Evolutionary conservation across 805 yeast genomes (phyloP), one percentile per base, ranked within the genome.

Genomic region (Ogataea philodendri): DNA sequence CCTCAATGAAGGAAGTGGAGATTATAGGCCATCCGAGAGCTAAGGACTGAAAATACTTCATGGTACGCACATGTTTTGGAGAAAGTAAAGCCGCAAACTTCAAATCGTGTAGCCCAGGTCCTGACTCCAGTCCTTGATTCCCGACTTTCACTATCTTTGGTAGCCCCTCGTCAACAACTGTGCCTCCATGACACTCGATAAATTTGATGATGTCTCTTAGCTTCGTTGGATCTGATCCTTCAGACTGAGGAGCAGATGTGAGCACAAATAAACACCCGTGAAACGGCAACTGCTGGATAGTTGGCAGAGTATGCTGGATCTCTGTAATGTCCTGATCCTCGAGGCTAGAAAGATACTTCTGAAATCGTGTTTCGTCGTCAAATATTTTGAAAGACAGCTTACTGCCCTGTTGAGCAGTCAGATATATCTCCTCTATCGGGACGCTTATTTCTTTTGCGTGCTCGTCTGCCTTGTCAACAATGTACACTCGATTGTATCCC

Each of bases 1-100:
- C 81, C 5, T 57, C 53, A 3, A 86, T 62, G 45, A 72, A 87
- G 7, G 59, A 52, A 37, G 72, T 70, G 3, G 85, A 78, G 19
- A 88, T 51, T 13, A 84, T 71, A 2, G 97, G 97, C 95, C 95
- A 87, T 3, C 90, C 89, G 27, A 87, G 53, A 0, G 90, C 84
- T 11, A 87, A 56, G 2, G 82, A 77, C 51, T 85, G 93, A 7
- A 88, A 55, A 54, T 82, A 88, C 51, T 87, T 88, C 7, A 79
- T 69, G 30, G 88, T 84, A 22, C 96, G 63, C 13, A 74, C 66
- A 38, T 72, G 70, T 19, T 67, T 67, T 23, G 69, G 70, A 0
- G 90, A 70, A 1, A 88, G 59, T 21, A 84, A 63, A 2, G 89
- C 89, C 1, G 72, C 86, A 60, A 87, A 84, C 20, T 49, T 64